A percentile compares a stretch with the other conserved stretches of the same genome.
phyloP scores from a whole-genome alignment of 2,329 filamentous ascomycete species.

The Penicillium thymicola region DNA sequence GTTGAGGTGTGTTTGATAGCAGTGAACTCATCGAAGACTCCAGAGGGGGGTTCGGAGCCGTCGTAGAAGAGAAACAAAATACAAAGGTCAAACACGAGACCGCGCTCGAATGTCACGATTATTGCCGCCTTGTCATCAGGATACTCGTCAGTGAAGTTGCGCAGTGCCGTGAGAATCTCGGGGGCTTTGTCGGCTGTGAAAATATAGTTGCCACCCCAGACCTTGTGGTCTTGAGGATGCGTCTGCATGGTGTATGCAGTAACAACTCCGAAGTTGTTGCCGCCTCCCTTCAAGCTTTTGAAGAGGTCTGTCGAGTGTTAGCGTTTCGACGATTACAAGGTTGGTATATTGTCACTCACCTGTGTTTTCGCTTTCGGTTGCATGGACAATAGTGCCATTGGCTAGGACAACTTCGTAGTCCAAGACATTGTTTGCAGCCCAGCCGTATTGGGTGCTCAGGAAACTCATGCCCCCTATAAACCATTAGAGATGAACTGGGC shows the following conservation, averaged over 20 bases:
- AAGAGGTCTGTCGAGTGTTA: slow-evolving; percentile 36
- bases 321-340: not conserved
- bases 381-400: slow-evolving; percentile 45
- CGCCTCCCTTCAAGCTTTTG: slow-evolving; percentile 42
- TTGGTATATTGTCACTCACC: slow-evolving; percentile 12
- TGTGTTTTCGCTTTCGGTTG: slow-evolving; percentile 36
- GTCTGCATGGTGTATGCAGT: slow-evolving; percentile 39
- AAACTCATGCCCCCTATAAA: slow-evolving; percentile 44
- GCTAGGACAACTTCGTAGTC: slow-evolving; percentile 50
- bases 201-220: slow-evolving; percentile 51
- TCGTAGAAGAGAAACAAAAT: slow-evolving; percentile 64
- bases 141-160: slow-evolving; percentile 46
- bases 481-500: slow-evolving; percentile 5
- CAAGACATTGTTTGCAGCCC: slow-evolving; percentile 48
- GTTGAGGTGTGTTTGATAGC: slow-evolving; percentile 47
- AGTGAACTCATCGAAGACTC: slow-evolving; percentile 57
- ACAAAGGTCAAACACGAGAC: slow-evolving; percentile 52
- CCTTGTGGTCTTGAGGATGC: slow-evolving; percentile 31
- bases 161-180: slow-evolving; percentile 31
- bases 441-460: slow-evolving; percentile 51
- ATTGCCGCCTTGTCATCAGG: slow-evolving; percentile 59
- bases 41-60: slow-evolving; percentile 51
- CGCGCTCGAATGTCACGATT: slow-evolving; percentile 54
- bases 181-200: slow-evolving; percentile 39
- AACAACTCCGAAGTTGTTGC: slow-evolving; percentile 46